phyloP scores from a whole-genome alignment of 148 eudicot species.

The Rheum nobile region DNA sequence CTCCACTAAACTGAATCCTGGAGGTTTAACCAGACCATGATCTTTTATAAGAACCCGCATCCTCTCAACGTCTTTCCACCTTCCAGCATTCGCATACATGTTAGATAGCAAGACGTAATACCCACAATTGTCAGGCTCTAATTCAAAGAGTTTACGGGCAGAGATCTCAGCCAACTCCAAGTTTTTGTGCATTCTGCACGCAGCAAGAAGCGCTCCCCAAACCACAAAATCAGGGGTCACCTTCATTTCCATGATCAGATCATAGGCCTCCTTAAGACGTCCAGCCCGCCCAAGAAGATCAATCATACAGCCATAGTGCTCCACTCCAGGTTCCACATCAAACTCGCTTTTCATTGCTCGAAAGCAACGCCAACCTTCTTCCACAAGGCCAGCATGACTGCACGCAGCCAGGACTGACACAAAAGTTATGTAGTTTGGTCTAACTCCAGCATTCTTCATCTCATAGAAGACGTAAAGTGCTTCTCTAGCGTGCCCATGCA shows the following conservation, averaged over 20 bases:
- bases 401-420: conserved; percentile 64
- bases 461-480: conserved; percentile 47
- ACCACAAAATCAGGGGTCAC: conserved; percentile 51
- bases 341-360: conserved; percentile 36
- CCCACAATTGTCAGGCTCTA: conserved; percentile 49
- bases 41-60: conserved; percentile 39
- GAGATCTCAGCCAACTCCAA: conserved; percentile 54
- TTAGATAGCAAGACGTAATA: conserved; percentile 61
- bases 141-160: conserved; percentile 42
- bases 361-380: conserved; percentile 53
- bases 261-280: conserved; percentile 32
- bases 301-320: conserved; percentile 75
- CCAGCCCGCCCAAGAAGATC: conserved; percentile 72
- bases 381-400: conserved; percentile 67
- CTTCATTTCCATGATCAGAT: conserved; percentile 46
- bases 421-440: conserved; percentile 49
- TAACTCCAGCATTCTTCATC: conserved; percentile 39
- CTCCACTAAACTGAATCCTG: conserved; percentile 58
- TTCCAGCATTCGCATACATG: conserved; percentile 71
- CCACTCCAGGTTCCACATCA: conserved; percentile 38
- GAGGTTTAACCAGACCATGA: conserved; percentile 44
- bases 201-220: conserved; percentile 62
- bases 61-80: conserved; percentile 58
- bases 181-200: conserved; percentile 57
- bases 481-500: conserved; percentile 57